Base-by-base conservation (phyloP, 768 basidiomycete species). In the Mycena metata region DNA sequence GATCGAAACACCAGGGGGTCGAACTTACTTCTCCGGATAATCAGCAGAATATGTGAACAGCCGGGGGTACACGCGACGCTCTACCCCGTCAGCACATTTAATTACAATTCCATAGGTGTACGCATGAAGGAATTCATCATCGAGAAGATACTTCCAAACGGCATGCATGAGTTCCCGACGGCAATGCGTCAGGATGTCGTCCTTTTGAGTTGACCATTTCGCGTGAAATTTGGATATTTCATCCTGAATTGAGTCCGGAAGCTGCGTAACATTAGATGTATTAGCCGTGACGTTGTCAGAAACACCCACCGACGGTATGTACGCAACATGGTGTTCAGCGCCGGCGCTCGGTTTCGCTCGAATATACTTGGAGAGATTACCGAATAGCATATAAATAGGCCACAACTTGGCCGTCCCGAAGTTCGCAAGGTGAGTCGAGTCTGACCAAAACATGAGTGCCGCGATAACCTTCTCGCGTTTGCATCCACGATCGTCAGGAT, bases 1-100 rank as follows among this genome's bases (percentile, higher is more conserved):
- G n/a, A 58, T 33, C 24, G 13, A 50, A 17, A 23, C 5, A 1
- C 5, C 41, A 26, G 21, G 21, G 16, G 30, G 9, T 17, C 17
- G 33, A 56, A 26, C 33, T 19, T 67, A 78, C 76, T 77, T 76
- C 62, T 78, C 75, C 9, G 75, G 74, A 60, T 76, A 75, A 55
- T 77, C 76, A 8, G 76, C 76, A 30, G 75, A 73, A 63, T 76
- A 76, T 1, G 74, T 74, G 55, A 77, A 74, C 23, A 77, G 50
- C 1, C 74, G 67, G 2, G 74, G 74, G 49, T 69, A 77, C n/a
- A 77, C 61, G 3, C 73, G 69, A 10, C 75, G 61, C 51, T 57
- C 45, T 13, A 78, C 45, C 8, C 76, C 74, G 62, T 78, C 74
- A 8, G 50, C 41, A 49, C 75, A 78, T n/a, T 41, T 33, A 15